These are phyloP conservation scores for Chlamydomonas incerta DNA, from an alignment of 139 green algal genomes.

Conservation along the genomic window DNA sequence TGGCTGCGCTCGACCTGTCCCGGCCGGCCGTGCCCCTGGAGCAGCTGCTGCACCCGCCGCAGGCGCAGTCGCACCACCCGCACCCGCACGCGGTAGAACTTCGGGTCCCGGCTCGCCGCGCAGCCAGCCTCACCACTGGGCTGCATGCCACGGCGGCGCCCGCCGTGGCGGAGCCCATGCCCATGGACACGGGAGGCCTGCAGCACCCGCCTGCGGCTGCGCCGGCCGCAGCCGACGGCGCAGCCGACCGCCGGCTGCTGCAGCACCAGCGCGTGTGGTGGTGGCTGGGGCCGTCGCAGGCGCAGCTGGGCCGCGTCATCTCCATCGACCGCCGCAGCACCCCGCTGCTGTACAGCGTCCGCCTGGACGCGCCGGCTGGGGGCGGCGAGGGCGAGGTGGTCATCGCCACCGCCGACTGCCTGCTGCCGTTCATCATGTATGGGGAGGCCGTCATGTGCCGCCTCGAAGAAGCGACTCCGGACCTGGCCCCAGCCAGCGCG, in stretches of 20 bases:
- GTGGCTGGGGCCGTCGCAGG: constrained; percentile 30
- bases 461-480: not conserved
- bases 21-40: not conserved
- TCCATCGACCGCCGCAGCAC: constrained; percentile 31
- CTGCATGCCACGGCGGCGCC: too few relatives aligned
- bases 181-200: too few relatives aligned
- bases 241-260: constrained; percentile 8
- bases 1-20: not conserved
- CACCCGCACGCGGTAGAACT: not conserved
- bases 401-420: constrained; percentile 27
- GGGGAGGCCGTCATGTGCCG: constrained; percentile 16
- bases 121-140: not conserved
- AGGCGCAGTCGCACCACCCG: not conserved
- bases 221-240: too few relatives aligned
- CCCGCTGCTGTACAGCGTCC: constrained; percentile 31
- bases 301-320: not conserved
- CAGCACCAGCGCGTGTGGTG: constrained; percentile 24
- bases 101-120: not conserved
- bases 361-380: not conserved
- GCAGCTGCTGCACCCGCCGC: not conserved
- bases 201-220: too few relatives aligned
- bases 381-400: not conserved
- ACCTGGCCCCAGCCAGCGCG: not conserved
- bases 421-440: constrained; percentile 3
- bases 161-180: too few relatives aligned